Percentiles rank a stretch among this genome's conserved stretches.
These are phyloP conservation scores for Prunella vulgaris DNA, from an alignment of 257 asterid species.

Conservation along the genomic window DNA sequence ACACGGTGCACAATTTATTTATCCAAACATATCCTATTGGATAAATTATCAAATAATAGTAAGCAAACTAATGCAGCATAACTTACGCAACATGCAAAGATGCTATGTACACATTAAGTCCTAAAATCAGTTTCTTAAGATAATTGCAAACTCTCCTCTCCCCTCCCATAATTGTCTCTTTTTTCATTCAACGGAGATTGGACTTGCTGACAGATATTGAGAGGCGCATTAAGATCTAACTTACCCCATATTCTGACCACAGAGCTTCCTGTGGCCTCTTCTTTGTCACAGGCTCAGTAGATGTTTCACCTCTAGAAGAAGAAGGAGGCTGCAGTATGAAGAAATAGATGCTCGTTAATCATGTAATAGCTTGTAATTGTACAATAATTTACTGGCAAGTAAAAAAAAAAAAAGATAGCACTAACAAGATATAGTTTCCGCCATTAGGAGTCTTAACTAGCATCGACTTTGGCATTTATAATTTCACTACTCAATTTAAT, in stretches of 20 bases:
- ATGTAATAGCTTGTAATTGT: constrained; percentile 10
- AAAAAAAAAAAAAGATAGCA: constrained; percentile 8
- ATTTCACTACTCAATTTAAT: no score
- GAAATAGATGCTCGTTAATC: constrained; percentile 25
- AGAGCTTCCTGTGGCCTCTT: constrained; percentile 65
- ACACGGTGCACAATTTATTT: not conserved
- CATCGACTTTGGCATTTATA: not conserved
- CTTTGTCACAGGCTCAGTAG: constrained; percentile 51
- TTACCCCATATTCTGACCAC: constrained; percentile 69
- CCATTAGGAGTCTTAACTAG: not conserved
- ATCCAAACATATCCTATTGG: not conserved
- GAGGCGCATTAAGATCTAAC: constrained; percentile 10
- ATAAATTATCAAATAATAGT: not conserved
- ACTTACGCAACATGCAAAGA: no score
- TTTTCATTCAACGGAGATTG: not conserved
- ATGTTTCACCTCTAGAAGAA: constrained; percentile 66
- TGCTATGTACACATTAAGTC: no score
- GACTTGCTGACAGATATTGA: not conserved
- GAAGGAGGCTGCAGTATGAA: constrained; percentile 55
- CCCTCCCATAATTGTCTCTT: not conserved
- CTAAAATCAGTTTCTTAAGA: not conserved
- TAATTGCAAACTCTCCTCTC: not conserved
- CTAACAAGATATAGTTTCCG: not conserved
- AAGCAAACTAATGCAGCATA: not conserved
- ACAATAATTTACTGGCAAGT: not conserved